These are phyloP conservation scores for Amphirosellinia nigrospora DNA, from an alignment of 495 filamentous ascomycete genomes.

Conservation along the genomic window DNA sequence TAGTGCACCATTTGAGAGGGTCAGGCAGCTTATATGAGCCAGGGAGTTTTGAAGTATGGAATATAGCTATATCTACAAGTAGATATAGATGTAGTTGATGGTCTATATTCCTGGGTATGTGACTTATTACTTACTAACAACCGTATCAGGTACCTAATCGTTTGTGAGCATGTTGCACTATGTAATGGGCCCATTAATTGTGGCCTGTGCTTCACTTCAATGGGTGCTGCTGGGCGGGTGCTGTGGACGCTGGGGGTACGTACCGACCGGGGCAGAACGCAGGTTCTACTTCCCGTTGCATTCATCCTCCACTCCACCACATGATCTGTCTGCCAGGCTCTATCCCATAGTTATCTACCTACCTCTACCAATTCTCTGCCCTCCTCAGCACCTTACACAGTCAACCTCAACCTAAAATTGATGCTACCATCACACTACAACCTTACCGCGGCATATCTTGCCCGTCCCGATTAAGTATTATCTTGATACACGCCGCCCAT, in stretches of 20 bases:
- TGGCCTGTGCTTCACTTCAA: background rate
- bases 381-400: background rate
- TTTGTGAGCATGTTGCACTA: too few species aligned
- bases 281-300: background rate
- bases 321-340: background rate
- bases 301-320: constrained; percentile 7
- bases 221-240: background rate
- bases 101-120: too few species aligned
- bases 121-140: too few species aligned
- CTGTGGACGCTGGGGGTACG: background rate
- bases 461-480: constrained; percentile 1
- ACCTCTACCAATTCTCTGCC: background rate
- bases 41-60: too few species aligned
- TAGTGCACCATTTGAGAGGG: too few species aligned
- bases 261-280: background rate
- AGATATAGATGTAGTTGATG: too few species aligned
- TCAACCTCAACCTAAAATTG: constrained; percentile 4
- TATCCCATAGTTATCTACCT: constrained; percentile 2
- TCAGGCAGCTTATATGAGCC: too few species aligned
- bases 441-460: background rate
- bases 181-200: background rate
- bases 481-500: background rate
- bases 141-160: background rate
- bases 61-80: too few species aligned
- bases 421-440: constrained; percentile 11